Percentiles rank a stretch among this genome's conserved stretches.
Conservation (phyloP, 1,284 basidiomycete genomes). For the Chondrostereum purpureum region DNA sequence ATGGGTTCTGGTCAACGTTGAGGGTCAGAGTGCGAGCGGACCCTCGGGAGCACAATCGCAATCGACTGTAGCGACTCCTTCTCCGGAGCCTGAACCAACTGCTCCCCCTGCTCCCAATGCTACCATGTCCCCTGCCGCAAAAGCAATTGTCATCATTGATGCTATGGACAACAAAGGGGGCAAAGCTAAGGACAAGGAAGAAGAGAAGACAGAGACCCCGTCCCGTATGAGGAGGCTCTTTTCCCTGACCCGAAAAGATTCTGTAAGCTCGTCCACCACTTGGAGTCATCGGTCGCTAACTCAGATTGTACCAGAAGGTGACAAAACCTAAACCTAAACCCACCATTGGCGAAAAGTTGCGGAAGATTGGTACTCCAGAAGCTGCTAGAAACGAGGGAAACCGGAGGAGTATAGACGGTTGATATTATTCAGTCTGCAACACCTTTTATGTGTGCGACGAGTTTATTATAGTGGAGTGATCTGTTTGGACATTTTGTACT, state of each 20-base stretch:
- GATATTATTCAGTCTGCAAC: too few relatives aligned
- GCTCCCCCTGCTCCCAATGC: slow-evolving; percentile 14
- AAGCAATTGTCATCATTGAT: slow-evolving; percentile 55
- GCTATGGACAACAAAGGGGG: slow-evolving; percentile 42
- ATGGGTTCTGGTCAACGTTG: slow-evolving; percentile 64
- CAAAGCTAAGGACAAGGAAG: slow-evolving; percentile 25
- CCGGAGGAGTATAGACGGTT: slow-evolving; percentile 11
- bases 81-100: neutral
- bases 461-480: too few relatives aligned
- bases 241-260: slow-evolving; percentile 30
- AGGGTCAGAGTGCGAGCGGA: slow-evolving; percentile 23
- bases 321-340: slow-evolving; percentile 1
- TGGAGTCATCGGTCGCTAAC: neutral
- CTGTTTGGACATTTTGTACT: too few relatives aligned
- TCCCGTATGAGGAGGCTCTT: slow-evolving; percentile 31
- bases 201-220: slow-evolving; percentile 15
- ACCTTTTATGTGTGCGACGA: too few relatives aligned
- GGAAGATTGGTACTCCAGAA: slow-evolving; percentile 8
- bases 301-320: neutral
- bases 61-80: neutral
- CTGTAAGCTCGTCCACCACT: slow-evolving; percentile 25
- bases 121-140: slow-evolving; percentile 41
- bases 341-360: slow-evolving; percentile 1
- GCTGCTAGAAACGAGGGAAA: slow-evolving; percentile 10
- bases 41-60: neutral